Evolutionary conservation across 2,329 filamentous ascomycete genomes (phyloP).

Genomic region (Chaetothyriales sp.): DNA sequence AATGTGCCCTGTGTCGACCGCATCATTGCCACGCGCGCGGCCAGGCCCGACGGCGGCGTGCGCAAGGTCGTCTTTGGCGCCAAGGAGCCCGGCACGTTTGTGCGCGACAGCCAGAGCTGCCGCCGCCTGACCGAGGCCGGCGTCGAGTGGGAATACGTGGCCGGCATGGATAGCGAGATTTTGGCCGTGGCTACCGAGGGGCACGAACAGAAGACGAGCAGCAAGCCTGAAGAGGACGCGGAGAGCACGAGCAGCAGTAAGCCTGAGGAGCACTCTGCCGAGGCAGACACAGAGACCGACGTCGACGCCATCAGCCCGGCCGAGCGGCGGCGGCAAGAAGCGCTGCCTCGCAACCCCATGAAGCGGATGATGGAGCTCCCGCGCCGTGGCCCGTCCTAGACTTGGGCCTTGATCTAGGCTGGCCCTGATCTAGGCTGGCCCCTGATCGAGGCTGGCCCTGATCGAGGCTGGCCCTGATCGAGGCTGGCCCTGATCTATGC

Average conservation of each 20-base stretch:
- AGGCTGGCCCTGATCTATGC: too few species aligned
- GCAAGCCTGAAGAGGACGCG: background rate
- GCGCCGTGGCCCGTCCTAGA: background rate
- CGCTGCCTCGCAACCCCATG: slow-evolving; percentile 30
- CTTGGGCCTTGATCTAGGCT: too few species aligned
- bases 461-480: too few species aligned
- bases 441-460: too few species aligned
- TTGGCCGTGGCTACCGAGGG: slow-evolving; percentile 70
- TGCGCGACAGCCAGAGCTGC: slow-evolving; percentile 65
- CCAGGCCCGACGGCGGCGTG: slow-evolving; percentile 45
- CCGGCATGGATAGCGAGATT: slow-evolving; percentile 69
- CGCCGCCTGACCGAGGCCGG: slow-evolving; percentile 56
- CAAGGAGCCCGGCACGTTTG: slow-evolving; percentile 79
- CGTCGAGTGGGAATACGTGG: slow-evolving; percentile 58
- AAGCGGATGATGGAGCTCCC: slow-evolving; percentile 34
- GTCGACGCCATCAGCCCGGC: slow-evolving; percentile 27
- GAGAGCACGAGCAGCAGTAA: background rate
- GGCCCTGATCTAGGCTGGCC: too few species aligned
- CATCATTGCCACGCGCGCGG: slow-evolving; percentile 43
- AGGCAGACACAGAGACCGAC: slow-evolving; percentile 21
- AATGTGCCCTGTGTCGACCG: slow-evolving; percentile 53
- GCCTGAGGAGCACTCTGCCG: background rate
- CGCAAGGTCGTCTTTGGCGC: slow-evolving; percentile 76
- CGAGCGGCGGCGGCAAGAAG: slow-evolving; percentile 26
- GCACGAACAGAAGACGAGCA: slow-evolving; percentile 38